Conservation (phyloP, 257 asterid genomes). For the Apocynum venetum region DNA sequence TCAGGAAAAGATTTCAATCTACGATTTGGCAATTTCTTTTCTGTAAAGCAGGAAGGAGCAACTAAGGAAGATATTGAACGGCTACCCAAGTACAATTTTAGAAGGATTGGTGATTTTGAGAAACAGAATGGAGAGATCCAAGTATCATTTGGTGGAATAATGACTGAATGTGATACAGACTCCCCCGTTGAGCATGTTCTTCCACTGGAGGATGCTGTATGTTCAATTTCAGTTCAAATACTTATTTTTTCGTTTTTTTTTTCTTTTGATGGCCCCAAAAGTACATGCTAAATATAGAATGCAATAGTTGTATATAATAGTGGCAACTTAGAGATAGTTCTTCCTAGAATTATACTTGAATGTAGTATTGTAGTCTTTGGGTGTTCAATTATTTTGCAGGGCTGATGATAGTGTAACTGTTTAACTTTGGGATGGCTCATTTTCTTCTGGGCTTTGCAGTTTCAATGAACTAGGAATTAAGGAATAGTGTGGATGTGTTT, state of each 20-base stretch:
- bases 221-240: constrained; percentile 20
- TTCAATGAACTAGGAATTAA: not conserved
- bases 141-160: constrained; percentile 92
- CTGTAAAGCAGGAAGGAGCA: constrained; percentile 86
- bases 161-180: constrained; percentile 76
- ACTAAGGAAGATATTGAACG: constrained; percentile 91
- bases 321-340: not conserved
- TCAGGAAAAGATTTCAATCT: not conserved
- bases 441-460: not conserved
- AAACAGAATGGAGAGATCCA: constrained; percentile 87
- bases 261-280: not conserved
- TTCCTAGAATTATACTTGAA: not conserved
- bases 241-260: not conserved
- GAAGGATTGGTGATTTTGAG: constrained; percentile 86
- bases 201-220: constrained; percentile 87
- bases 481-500: not conserved
- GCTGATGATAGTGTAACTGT: not conserved
- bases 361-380: not conserved
- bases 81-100: constrained; percentile 73
- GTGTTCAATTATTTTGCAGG: too few relatives aligned
- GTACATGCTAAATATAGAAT: not conserved
- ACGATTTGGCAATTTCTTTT: not conserved
- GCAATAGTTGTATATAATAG: not conserved
- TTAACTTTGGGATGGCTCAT: not conserved
- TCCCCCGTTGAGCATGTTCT: constrained; percentile 77